Evolutionary conservation across 2,329 filamentous ascomycete species (phyloP), one percentile per base, ranked within the genome.

Genomic region (Trichoderma cornu-damae): DNA sequence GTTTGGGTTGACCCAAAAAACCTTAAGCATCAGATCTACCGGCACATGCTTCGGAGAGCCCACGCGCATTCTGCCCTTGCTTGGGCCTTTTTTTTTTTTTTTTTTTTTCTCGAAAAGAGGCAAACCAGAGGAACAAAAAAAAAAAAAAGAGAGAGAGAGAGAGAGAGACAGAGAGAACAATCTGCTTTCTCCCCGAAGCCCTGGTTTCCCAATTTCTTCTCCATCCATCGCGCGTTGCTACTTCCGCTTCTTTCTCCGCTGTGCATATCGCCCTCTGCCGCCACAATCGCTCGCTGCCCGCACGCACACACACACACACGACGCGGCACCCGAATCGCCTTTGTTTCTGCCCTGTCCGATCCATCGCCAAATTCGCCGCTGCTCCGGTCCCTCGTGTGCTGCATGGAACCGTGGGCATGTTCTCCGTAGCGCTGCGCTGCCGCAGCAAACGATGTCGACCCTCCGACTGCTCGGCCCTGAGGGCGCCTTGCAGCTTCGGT

Each of bases 341-440:
- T 8, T 7, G 5, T 24, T 43, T 16, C 32, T 44, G 30, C 42
- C 32, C 26, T 32, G 26, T n/a, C 40, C 46, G 24, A n/a, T n/a
- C 24, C 46, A 16, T 52, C 49, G 32, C 37, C 34, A 30, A 26
- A 37, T 14, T 42, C 37, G 35, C 22, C 11, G 30, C 7, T 48
- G n/a, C 16, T 22, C n/a, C 42, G 12, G 12, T 42, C 40, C 38
- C 12, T 26, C 34, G n/a, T 4, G 35, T 37, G 63, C 63, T 67
- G 70, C 67, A 75, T 75, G 72, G 69, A 68, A 68, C 62, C 65
- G 66, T 63, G 65, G 71, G 69, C 67, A 79, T 79, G 77, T 69
- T 71, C 66, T 71, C 71, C 69, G 68, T 71, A 70, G 73, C 71
- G 68, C 73, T 77, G 73, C 75, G 74, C 67, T 70, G 72, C 71